Conservation (phyloP, 768 basidiomycete genomes). For the Pleurotus cornucopiae region DNA sequence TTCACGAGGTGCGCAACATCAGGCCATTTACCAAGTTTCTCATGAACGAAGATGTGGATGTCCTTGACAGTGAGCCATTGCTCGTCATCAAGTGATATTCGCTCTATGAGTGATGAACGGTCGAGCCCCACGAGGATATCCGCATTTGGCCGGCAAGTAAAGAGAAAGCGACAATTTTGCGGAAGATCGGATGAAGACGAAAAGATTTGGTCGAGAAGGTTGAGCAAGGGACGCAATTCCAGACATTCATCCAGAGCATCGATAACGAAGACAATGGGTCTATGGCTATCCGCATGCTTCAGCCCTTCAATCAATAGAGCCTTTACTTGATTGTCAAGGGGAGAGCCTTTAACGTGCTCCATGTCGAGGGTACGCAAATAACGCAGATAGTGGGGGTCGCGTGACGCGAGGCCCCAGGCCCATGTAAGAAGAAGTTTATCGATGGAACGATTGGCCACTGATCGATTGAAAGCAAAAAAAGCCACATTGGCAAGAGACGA, state of each 20-base stretch:
- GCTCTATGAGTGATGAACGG: slow-evolving; percentile 1
- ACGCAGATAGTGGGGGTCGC: neutral
- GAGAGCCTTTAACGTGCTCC: neutral
- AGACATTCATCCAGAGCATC: slow-evolving; percentile 20
- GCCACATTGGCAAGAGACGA: slow-evolving; percentile 22
- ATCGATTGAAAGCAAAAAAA: slow-evolving; percentile 25
- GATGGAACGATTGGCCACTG: slow-evolving; percentile 15
- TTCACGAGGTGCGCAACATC: neutral
- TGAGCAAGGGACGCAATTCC: slow-evolving; percentile 13
- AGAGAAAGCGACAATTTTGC: slow-evolving; percentile 15
- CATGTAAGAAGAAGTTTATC: slow-evolving; percentile 27
- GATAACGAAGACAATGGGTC: slow-evolving; percentile 13
- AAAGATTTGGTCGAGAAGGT: no score
- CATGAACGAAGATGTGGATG: slow-evolving; percentile 12
- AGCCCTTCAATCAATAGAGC: slow-evolving; percentile 1
- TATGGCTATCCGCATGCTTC: neutral
- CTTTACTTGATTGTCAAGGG: neutral
- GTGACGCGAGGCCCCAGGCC: slow-evolving; percentile 16
- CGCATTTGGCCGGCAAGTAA: neutral
- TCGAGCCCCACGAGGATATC: slow-evolving; percentile 10
- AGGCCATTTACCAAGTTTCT: slow-evolving; percentile 12
- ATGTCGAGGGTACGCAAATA: neutral
- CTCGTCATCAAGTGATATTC: slow-evolving; percentile 9
- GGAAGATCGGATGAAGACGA: slow-evolving; percentile 10
- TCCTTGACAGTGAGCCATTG: slow-evolving; percentile 13